Base-by-base conservation (phyloP, 108 stramenopile species). In the Chaetoceros tenuissimus region DNA sequence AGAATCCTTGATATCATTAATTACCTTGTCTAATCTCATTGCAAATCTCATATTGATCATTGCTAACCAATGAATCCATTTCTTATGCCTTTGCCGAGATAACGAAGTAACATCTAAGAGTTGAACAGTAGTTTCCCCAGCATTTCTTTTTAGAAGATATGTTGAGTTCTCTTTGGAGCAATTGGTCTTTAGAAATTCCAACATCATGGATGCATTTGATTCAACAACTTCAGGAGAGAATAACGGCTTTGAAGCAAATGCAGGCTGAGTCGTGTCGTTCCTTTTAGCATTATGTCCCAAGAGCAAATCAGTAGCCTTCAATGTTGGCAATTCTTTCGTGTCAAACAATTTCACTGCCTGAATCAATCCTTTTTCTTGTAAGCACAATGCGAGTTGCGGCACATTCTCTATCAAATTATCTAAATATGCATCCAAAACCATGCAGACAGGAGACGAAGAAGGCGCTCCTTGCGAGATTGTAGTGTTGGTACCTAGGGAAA, bases 391-490 rank as follows among this genome's bases (percentile, higher is more conserved):
- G 2, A 92, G 67, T 55, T 92, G 90, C 8, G 90, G 90, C 5
- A 92, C 84, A 64, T 92, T 92, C 19, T 86, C 80, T 75, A 92
- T 92, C 30, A 92, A 64, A 65, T 88, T 87, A 52, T 92, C 90
- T 0, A 92, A 64, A 55, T 92, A 92, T 20, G 82, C 78, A 70
- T 92, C 86, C 29, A 92, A 45, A 3, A 85, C 84, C 0, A 84
- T 85, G 26, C 69, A 82, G 8, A 82, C 48, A 22, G 85, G 81
- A 0, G 84, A 67, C 24, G 64, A 69, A 19, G 68, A 65, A 2
- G 31, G 48, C 16, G 53, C 19, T 0, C 24, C 47, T 8, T 62
- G 30, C 24, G 78, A 54, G 22, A 45, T 25, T 24, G 23, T 19
- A 47, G 24, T 20, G n/a, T n/a, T n/a, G n/a, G n/a, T n/a, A n/a